phyloP scores from a whole-genome alignment of 371 early-diverging fungal genomes.

The Parasitella parasitica region DNA sequence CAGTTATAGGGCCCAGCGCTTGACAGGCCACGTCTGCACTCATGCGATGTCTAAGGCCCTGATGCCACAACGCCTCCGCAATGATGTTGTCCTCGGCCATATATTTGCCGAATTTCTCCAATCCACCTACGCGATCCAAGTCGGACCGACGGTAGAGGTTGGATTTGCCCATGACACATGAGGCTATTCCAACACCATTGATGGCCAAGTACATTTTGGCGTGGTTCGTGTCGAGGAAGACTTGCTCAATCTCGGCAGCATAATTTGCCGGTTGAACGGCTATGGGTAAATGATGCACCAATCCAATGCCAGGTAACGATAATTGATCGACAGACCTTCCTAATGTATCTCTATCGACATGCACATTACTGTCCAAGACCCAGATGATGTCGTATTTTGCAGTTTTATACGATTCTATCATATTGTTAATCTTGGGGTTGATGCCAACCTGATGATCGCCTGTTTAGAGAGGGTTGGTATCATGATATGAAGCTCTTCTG shows the following conservation, averaged over 20 bases:
- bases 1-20: constrained; percentile 70
- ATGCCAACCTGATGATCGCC: constrained; percentile 71
- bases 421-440: constrained; percentile 96
- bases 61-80: constrained; percentile 81
- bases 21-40: constrained; percentile 85
- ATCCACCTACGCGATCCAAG: constrained; percentile 79
- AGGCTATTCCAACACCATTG: constrained; percentile 79
- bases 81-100: constrained; percentile 96
- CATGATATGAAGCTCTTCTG: neutral
- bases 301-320: constrained; percentile 74
- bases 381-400: constrained; percentile 90
- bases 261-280: constrained; percentile 71
- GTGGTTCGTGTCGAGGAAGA: constrained; percentile 88
- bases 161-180: constrained; percentile 94
- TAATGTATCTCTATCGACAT: constrained; percentile 72
- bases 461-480: constrained; percentile 19
- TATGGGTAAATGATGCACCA: constrained; percentile 91
- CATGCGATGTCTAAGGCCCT: constrained; percentile 82
- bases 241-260: constrained; percentile 83
- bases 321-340: constrained; percentile 77
- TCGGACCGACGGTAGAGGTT: constrained; percentile 88
- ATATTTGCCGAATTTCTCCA: constrained; percentile 82
- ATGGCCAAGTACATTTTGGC: constrained; percentile 93
- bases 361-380: constrained; percentile 92
- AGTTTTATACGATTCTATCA: constrained; percentile 75